Evolutionary conservation across 2,329 filamentous ascomycete genomes (phyloP), one percentile per base, ranked within the genome.

Genomic region (Clarireedia hainanense): DNA sequence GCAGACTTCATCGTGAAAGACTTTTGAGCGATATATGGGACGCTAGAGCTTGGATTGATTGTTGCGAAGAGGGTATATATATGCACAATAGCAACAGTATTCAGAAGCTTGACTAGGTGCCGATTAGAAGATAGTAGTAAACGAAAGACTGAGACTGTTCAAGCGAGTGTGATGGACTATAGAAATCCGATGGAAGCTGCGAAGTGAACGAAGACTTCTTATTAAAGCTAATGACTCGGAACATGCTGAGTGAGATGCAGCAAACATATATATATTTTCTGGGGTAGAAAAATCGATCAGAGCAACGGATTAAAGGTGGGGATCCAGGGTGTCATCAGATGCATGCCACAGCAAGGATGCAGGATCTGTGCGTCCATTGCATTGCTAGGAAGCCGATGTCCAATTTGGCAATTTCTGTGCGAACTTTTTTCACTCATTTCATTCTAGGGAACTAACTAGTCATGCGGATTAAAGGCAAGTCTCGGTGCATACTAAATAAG

Each of bases 1-100:
- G 49, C 51, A 48, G 61, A 40, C 56, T 62, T 64, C 62, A 66
- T 63, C 12, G 39, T 51, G 49, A 52, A 39, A 39, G 12, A 17
- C 27, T 4, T 46, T 34, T 12, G 30, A 34, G 30, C 10, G 2
- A 30, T 30, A 30, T 9, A 34, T 34, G 30, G 12, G 10, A 12
- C 5, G 30, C 10, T 34, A 12, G 30, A 34, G 10, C 10, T 34
- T 34, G 30, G 30, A 14, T 3, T 20, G 39, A 42, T n/a, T 42
- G 39, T 17, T 42, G 39, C 15, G 17, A 42, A 15, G 3, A 42
- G 39, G 39, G 17, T 42, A 20, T 42, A 10, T 42, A 42, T 17
- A 20, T 20, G 20, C 20, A 42, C 5, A 42, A 42, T 5, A 42
- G 39, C 39, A 15, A 42, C 6, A 20, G n/a, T 20, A 20, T 20